Conservation (phyloP, 2,329 filamentous ascomycete genomes). For the Fonsecaea erecta region DNA sequence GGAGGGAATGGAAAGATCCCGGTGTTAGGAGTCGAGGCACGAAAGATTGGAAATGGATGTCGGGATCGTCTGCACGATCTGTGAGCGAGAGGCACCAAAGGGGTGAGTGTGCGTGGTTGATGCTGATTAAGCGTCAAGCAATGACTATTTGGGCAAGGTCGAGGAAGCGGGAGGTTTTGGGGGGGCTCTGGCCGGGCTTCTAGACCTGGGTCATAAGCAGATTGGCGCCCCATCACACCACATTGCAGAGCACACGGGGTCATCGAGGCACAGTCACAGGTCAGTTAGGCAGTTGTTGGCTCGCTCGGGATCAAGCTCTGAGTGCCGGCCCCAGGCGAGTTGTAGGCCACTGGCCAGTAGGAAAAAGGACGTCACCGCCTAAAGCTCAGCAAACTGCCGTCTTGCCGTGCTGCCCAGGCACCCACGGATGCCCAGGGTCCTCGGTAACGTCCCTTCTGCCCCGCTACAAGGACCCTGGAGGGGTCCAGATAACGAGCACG, state of each 20-base stretch:
- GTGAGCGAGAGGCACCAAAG: constrained; percentile 5
- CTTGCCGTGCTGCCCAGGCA: not conserved
- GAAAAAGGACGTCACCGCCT: not conserved
- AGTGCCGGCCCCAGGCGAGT: not conserved
- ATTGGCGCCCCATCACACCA: not conserved
- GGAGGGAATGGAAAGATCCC: constrained; percentile 11
- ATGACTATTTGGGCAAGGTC: constrained; percentile 4
- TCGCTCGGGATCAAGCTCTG: not conserved
- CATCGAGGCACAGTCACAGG: not conserved
- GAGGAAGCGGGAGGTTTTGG: constrained; percentile 9
- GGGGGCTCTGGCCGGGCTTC: not conserved
- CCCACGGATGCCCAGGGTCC: not conserved
- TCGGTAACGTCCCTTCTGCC: not conserved
- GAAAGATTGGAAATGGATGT: constrained; percentile 8
- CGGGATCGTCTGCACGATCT: constrained; percentile 12
- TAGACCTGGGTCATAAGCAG: not conserved
- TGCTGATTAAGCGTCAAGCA: constrained; percentile 24
- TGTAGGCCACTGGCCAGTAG: not conserved
- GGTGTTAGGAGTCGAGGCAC: not conserved
- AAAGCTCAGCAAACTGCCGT: not conserved
- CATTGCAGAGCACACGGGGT: not conserved
- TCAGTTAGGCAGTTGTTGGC: not conserved
- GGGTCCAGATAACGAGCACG: not conserved
- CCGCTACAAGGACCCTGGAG: not conserved
- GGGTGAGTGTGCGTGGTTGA: constrained; percentile 1